Conservation (phyloP, 495 filamentous ascomycete genomes). For the Hypomontagnella monticulosa region DNA sequence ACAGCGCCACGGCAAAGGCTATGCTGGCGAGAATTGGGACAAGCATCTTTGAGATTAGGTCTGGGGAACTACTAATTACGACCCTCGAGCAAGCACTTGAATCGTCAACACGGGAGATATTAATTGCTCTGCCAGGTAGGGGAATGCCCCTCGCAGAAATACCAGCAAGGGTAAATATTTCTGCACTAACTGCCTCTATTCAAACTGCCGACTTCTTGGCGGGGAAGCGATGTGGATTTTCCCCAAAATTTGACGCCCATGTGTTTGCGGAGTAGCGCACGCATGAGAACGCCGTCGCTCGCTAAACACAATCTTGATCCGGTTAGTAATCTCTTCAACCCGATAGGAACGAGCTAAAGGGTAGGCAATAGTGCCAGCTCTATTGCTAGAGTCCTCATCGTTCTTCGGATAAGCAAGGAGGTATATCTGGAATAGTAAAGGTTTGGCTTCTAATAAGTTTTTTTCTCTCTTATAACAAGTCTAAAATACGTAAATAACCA, state of each 20-base stretch:
- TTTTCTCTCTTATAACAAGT: too few species aligned
- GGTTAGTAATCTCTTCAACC: conserved; percentile 27
- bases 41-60: conserved; percentile 16
- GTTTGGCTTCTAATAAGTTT: too few species aligned
- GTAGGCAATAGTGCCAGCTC: too few species aligned
- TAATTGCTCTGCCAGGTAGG: conserved; percentile 2
- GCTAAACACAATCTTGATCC: conserved; percentile 12
- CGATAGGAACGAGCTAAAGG: conserved; percentile 9
- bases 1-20: conserved; percentile 37
- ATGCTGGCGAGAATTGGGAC: conserved; percentile 29
- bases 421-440: too few species aligned
- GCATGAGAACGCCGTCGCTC: conserved; percentile 10
- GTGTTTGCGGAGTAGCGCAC: conserved; percentile 28
- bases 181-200: conserved; percentile 14
- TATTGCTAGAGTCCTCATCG: too few species aligned
- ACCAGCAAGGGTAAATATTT: conserved; percentile 11
- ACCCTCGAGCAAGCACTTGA: background rate
- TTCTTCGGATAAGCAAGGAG: too few species aligned
- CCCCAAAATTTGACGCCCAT: conserved; percentile 23
- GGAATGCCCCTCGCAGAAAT: conserved; percentile 23
- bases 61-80: background rate
- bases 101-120: background rate
- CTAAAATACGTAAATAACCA: too few species aligned
- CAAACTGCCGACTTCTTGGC: conserved; percentile 41
- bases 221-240: conserved; percentile 37